A percentile compares a stretch with the other conserved stretches of the same genome.
phyloP scores from a whole-genome alignment of 768 basidiomycete genomes.

The Lactarius psammicola region DNA sequence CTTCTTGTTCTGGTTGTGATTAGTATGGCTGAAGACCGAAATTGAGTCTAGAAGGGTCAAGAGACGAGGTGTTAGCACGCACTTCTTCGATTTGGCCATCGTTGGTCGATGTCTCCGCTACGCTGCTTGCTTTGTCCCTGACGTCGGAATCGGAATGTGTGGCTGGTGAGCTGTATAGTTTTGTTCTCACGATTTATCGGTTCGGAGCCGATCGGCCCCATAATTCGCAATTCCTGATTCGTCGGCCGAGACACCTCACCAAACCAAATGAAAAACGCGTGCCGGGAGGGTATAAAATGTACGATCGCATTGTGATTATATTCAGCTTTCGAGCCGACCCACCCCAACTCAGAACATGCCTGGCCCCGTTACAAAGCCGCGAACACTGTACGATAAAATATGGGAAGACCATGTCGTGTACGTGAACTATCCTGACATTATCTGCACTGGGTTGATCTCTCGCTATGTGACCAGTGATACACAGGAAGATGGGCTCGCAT shows the following conservation, averaged over 20 bases:
- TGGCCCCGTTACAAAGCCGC: constrained; percentile 55
- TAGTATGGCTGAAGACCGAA: constrained; percentile 62
- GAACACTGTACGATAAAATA: constrained; percentile 96
- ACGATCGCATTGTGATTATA: not conserved
- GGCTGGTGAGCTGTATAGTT: constrained; percentile 37
- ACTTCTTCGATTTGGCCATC: constrained; percentile 99
- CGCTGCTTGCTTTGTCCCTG: constrained; percentile 21
- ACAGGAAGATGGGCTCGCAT: constrained; percentile 72
- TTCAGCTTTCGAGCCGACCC: not conserved
- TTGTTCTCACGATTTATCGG: constrained; percentile 17
- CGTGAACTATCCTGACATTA: constrained; percentile 31
- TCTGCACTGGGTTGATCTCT: not conserved
- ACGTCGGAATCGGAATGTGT: constrained; percentile 9
- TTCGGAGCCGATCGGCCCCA: constrained; percentile 11
- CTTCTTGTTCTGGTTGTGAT: constrained; percentile 96
- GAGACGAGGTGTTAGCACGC: constrained; percentile 31
- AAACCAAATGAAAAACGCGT: not conserved
- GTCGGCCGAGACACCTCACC: not conserved
- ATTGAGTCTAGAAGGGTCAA: constrained; percentile 23
- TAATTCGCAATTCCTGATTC: constrained; percentile 1
- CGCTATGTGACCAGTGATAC: constrained; percentile 47
- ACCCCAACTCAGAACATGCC: constrained; percentile 44
- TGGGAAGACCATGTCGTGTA: constrained; percentile 97
- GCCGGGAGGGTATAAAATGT: not conserved
- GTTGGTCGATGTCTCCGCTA: constrained; percentile 32